These are phyloP conservation scores for Euphorbia corollata DNA, from an alignment of 441 rosid genomes.

Conservation along the genomic window DNA sequence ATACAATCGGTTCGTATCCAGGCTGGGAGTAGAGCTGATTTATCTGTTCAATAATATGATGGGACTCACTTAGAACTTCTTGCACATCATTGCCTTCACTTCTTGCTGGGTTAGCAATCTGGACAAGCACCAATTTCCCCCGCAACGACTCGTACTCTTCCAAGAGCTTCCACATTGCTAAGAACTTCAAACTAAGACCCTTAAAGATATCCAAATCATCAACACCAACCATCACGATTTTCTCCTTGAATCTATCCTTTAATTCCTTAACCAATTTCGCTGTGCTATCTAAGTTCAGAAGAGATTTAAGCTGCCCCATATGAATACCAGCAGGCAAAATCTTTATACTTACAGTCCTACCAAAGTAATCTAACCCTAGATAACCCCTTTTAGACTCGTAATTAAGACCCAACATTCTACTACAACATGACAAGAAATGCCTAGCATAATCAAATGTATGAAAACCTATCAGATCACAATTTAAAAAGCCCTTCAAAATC, in stretches of 20 bases:
- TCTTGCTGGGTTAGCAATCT: slow-evolving; percentile 74
- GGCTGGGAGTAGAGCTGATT: slow-evolving; percentile 40
- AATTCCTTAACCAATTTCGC: slow-evolving; percentile 42
- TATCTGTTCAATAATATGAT: slow-evolving; percentile 34
- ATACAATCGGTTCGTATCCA: slow-evolving; percentile 61
- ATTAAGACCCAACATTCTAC: slow-evolving; percentile 71
- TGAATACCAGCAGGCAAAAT: slow-evolving; percentile 71
- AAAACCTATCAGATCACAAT: slow-evolving; percentile 75
- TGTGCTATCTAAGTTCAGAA: slow-evolving; percentile 33
- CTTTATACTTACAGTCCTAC: slow-evolving; percentile 69
- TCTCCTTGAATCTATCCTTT: slow-evolving; percentile 47
- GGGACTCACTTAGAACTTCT: slow-evolving; percentile 41
- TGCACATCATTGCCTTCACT: slow-evolving; percentile 67
- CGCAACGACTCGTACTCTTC: slow-evolving; percentile 36
- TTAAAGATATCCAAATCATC: slow-evolving; percentile 79
- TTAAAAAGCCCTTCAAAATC: slow-evolving; percentile 56
- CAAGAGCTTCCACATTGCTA: slow-evolving; percentile 58
- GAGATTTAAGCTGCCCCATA: slow-evolving; percentile 55
- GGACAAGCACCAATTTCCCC: slow-evolving; percentile 62
- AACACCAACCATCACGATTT: slow-evolving; percentile 54
- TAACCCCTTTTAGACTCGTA: slow-evolving; percentile 73
- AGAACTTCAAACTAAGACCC: slow-evolving; percentile 63
- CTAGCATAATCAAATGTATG: slow-evolving; percentile 83
- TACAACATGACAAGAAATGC: slow-evolving; percentile 76
- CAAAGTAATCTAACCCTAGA: slow-evolving; percentile 71